These are phyloP conservation scores for Penicillium silybi DNA, from an alignment of 495 filamentous ascomycete species.

Conservation along the genomic window DNA sequence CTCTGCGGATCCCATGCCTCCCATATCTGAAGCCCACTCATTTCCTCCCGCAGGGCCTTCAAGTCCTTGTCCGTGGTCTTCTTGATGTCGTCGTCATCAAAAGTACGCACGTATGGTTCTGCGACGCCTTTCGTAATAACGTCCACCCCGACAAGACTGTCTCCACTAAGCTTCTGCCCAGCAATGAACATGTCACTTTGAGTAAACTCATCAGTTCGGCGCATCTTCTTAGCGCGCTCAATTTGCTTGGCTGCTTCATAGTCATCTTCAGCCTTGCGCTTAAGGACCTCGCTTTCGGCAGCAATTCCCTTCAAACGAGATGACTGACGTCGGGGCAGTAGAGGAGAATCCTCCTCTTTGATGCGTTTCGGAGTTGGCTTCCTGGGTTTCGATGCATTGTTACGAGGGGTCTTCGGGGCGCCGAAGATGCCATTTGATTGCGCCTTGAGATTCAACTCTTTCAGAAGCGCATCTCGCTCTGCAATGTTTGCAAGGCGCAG, in stretches of 20 bases:
- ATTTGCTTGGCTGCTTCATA: conserved; percentile 55
- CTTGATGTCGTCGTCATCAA: conserved; percentile 75
- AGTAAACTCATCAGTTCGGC: conserved; percentile 67
- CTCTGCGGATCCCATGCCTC: conserved; percentile 75
- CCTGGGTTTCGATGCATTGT: conserved; percentile 34
- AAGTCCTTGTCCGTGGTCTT: conserved; percentile 75
- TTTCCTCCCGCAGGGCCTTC: conserved; percentile 70
- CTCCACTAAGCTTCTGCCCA: conserved; percentile 58
- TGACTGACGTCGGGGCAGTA: conserved; percentile 56
- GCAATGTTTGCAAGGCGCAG: conserved; percentile 70
- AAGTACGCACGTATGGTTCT: conserved; percentile 75
- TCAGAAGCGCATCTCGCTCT: conserved; percentile 67
- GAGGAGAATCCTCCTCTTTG: conserved; percentile 44
- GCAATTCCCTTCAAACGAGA: conserved; percentile 63
- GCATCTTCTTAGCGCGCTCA: conserved; percentile 64
- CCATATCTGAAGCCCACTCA: conserved; percentile 77
- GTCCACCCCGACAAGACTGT: conserved; percentile 43
- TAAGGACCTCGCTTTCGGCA: conserved; percentile 68
- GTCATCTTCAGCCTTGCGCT: conserved; percentile 77
- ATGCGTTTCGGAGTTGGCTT: conserved; percentile 46
- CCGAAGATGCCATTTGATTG: conserved; percentile 52
- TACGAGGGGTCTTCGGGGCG: conserved; percentile 22
- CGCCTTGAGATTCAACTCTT: conserved; percentile 48
- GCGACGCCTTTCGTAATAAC: conserved; percentile 64
- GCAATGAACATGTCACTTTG: conserved; percentile 76